These are phyloP conservation scores for Blastobotrys elegans DNA, from an alignment of 1,139 yeast genomes.

Conservation along the genomic window DNA sequence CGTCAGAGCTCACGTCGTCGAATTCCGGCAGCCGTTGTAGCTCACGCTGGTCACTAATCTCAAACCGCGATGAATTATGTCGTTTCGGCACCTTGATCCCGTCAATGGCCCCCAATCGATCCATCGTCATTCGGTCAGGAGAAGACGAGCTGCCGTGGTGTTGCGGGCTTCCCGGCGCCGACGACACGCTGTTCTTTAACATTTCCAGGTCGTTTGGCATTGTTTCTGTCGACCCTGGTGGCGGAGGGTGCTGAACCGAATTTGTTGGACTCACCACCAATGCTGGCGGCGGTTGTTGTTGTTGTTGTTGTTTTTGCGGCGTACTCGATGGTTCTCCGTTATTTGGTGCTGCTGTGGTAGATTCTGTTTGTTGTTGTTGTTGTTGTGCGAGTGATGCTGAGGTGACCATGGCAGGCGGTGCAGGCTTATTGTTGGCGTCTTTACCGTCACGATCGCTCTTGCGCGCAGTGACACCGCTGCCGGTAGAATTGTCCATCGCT, in stretches of 20 bases:
- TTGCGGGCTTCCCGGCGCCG: too few species aligned
- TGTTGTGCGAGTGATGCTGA: not conserved
- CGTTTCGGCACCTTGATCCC: constrained; percentile 76
- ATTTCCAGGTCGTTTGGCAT: constrained; percentile 37
- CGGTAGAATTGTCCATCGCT: constrained; percentile 14
- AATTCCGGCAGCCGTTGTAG: constrained; percentile 80
- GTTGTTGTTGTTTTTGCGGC: not conserved
- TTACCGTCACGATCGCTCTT: constrained; percentile 1
- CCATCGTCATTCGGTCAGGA: constrained; percentile 26
- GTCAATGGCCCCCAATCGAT: constrained; percentile 46
- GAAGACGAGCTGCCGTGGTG: constrained; percentile 7
- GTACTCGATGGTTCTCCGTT: not conserved
- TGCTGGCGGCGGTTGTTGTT: constrained; percentile 6
- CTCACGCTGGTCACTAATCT: constrained; percentile 64
- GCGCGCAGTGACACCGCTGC: constrained; percentile 4
- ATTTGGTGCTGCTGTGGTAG: too few species aligned
- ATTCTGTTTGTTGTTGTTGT: not conserved
- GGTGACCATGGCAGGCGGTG: not conserved
- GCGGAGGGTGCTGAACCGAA: constrained; percentile 26
- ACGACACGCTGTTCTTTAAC: constrained; percentile 17
- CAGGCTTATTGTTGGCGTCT: not conserved
- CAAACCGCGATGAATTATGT: constrained; percentile 91
- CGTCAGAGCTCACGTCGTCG: constrained; percentile 85
- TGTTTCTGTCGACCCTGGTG: constrained; percentile 37
- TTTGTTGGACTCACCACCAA: constrained; percentile 10